Percentiles rank a stretch among this genome's conserved stretches.
Conservation (phyloP, 192 early-diverging fungal genomes). For the Podila verticillata region DNA sequence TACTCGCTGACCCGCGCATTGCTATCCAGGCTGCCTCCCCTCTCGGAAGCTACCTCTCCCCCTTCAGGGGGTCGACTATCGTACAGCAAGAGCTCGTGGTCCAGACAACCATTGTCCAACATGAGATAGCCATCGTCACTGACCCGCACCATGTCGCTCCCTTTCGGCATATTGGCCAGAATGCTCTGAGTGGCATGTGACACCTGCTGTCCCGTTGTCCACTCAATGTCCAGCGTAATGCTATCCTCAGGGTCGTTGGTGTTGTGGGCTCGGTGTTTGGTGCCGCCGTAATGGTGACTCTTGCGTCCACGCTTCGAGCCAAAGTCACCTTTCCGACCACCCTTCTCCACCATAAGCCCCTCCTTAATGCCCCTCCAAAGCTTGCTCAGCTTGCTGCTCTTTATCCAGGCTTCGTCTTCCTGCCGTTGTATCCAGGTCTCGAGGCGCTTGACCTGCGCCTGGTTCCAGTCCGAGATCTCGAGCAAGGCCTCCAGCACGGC, state of each 20-base stretch:
- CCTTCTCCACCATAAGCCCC: constrained; percentile 7
- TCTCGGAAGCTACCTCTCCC: not conserved
- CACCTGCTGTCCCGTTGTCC: constrained; percentile 35
- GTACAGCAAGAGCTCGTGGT: constrained; percentile 17
- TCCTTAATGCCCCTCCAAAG: constrained; percentile 32
- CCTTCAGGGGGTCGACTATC: not conserved
- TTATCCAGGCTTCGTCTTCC: constrained; percentile 20
- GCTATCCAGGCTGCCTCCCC: not conserved
- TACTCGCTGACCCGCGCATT: constrained; percentile 11
- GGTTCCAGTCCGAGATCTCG: constrained; percentile 25
- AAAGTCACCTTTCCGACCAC: not conserved
- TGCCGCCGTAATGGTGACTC: not conserved
- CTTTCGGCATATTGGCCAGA: constrained; percentile 15
- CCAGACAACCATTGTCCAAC: constrained; percentile 35
- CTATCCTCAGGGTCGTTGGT: not conserved
- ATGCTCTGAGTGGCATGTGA: not conserved
- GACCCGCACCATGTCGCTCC: constrained; percentile 25
- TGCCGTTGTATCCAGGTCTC: constrained; percentile 6
- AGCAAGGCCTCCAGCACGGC: constrained; percentile 21
- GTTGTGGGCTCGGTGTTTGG: not conserved
- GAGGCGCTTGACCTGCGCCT: constrained; percentile 13
- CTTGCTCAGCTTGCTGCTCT: not conserved
- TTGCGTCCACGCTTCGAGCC: not conserved
- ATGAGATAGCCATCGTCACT: constrained; percentile 26
- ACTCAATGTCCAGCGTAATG: constrained; percentile 30